Evolutionary conservation across 164 flowering plant species (phyloP).

Genomic region (Magnolia sinica): DNA sequence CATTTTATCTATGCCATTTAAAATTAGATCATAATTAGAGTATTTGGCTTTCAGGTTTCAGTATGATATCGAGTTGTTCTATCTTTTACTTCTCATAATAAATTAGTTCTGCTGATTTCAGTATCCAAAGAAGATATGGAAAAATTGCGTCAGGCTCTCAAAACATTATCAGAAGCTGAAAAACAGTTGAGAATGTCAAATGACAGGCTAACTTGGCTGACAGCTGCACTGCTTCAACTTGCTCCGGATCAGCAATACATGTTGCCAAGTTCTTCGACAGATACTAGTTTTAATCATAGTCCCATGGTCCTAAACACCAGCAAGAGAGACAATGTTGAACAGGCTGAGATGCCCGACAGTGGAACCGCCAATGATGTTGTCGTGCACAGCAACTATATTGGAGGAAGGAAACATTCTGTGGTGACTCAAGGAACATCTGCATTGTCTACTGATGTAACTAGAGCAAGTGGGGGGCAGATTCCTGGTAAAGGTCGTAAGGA

Average conservation of each 20-base stretch:
- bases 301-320: slow-evolving; percentile 39
- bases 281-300: slow-evolving; percentile 64
- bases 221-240: slow-evolving; percentile 97
- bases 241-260: slow-evolving; percentile 94
- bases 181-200: slow-evolving; percentile 90
- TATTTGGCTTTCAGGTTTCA: background rate
- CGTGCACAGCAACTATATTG: slow-evolving; percentile 23
- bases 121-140: slow-evolving; percentile 97
- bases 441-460: slow-evolving; percentile 23
- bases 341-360: slow-evolving; percentile 25
- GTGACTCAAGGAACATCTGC: slow-evolving; percentile 23
- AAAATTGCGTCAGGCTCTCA: slow-evolving; percentile 89
- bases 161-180: slow-evolving; percentile 96
- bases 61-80: background rate
- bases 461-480: slow-evolving; percentile 29
- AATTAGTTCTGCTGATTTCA: slow-evolving; percentile 28
- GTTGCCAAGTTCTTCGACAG: slow-evolving; percentile 76
- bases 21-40: background rate
- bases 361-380: slow-evolving; percentile 33
- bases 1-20: background rate
- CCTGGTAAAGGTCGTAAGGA: slow-evolving; percentile 35
- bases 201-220: slow-evolving; percentile 93
- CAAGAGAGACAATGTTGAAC: slow-evolving; percentile 28
- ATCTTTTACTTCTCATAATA: background rate
- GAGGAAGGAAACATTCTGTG: slow-evolving; percentile 34